A percentile compares a stretch with the other conserved stretches of the same genome.
These are phyloP conservation scores for Penicillium sp. DNA, from an alignment of 2,329 filamentous ascomycete species.

Conservation along the genomic window DNA sequence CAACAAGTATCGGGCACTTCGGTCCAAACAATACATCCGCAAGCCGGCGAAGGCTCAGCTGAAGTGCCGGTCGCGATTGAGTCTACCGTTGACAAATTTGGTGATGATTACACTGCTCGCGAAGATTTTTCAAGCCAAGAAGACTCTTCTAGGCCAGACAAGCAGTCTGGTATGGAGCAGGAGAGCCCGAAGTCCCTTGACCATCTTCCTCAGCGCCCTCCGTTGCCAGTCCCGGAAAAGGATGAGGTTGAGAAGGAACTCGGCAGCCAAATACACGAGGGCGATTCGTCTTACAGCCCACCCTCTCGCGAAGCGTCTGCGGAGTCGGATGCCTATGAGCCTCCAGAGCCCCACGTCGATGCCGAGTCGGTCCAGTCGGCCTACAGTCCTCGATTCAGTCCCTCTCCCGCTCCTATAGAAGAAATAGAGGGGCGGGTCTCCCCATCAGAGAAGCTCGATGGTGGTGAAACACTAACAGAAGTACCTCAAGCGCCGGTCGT, in stretches of 20 bases:
- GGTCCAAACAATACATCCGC: not conserved
- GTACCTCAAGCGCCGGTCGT: conserved; percentile 28
- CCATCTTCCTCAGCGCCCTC: conserved; percentile 10
- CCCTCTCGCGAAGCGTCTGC: conserved; percentile 30
- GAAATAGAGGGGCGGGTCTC: not conserved
- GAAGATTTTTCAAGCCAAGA: conserved; percentile 6
- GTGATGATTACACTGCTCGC: no score
- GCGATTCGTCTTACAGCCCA: no score
- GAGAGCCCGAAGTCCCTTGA: no score
- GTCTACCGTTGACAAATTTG: not conserved
- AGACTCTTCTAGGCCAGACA: no score
- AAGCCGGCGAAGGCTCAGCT: not conserved
- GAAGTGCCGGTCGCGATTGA: no score
- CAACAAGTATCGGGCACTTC: not conserved
- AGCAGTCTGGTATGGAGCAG: no score
- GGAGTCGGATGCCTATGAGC: conserved; percentile 56
- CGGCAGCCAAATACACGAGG: conserved; percentile 5
- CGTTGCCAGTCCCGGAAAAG: conserved; percentile 4
- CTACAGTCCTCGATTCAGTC: conserved; percentile 46
- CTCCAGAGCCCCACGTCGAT: conserved; percentile 44
- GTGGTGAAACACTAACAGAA: conserved; percentile 34
- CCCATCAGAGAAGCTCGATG: conserved; percentile 7
- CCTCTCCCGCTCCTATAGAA: conserved; percentile 36
- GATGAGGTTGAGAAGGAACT: no score
- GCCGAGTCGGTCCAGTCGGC: conserved; percentile 27